Evolutionary conservation across 768 basidiomycete species (phyloP), one percentile per base, ranked within the genome.

Genomic region (Collybia sp.): DNA sequence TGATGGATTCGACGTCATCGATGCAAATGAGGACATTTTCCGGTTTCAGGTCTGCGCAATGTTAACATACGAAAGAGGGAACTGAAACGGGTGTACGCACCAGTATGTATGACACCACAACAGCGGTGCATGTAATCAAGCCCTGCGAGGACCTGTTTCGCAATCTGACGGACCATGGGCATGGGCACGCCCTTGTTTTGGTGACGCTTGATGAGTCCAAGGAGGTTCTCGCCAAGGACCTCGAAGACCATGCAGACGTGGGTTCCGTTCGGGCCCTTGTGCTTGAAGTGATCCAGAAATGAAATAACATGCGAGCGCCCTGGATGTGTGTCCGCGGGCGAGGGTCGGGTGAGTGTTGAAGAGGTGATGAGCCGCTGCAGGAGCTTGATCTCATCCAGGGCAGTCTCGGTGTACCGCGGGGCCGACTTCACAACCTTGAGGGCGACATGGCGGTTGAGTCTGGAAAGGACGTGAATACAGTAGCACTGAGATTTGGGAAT

Each of bases 161-260:
- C 92, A 56, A 98, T 97, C 66, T 98, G 96, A 59, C 85, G 87
- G 53, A 95, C 92, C 53, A 98, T 70, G 42, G 74, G 83, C 75
- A 92, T 89, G 12, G 95, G 94, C 1, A 98, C 94, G 53, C 95
- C 95, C 57, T 95, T 93, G 70, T 93, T 93, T 73, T 98, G 94
- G 70, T 98, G 93, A 10, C 95, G 82, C 68, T 96, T 97, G 77
- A 98, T 96, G 57, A 99, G 79, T 4, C 88, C 93, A 2, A 98
- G 80, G 2, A 99, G 73, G 62, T 95, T 97, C 69, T 99, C 95
- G 49, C 95, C 96, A 8, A 99, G 79, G 18, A 98, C 96, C 65
- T 99, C 96, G 59, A 97, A 97, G 12, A 96, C 93, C 96, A 99
- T 98, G 76, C 96, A 98, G 55, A 99, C 89, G 67, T 99, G 96